phyloP scores from a whole-genome alignment of 768 basidiomycete species.

The Crassisporium funariophilum region DNA sequence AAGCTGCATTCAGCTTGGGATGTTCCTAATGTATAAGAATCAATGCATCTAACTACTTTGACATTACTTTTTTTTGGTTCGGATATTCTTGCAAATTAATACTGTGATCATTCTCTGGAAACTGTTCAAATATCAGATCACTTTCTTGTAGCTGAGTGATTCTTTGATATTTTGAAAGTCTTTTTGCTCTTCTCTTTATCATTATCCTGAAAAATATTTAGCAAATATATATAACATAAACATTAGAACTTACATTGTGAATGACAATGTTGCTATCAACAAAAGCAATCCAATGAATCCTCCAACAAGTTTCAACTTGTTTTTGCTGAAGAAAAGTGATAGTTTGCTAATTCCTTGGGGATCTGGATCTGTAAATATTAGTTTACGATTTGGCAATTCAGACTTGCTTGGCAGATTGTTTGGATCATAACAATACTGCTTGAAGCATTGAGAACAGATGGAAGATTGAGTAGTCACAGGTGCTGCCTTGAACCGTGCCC shows the following conservation, averaged over 20 bases:
- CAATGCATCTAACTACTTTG: too few species aligned
- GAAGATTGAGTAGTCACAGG: constrained; percentile 41
- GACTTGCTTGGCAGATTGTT: constrained; percentile 42
- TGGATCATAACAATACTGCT: constrained; percentile 58
- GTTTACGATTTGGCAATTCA: constrained; percentile 47
- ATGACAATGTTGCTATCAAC: constrained; percentile 39
- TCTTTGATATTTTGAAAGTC: too few species aligned
- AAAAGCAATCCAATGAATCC: constrained; percentile 44
- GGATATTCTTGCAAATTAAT: too few species aligned
- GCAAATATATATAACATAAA: too few species aligned
- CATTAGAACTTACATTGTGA: constrained; percentile 39
- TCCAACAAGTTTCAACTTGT: constrained; percentile 53
- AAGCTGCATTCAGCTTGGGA: too few species aligned
- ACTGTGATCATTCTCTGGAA: too few species aligned
- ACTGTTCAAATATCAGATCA: too few species aligned
- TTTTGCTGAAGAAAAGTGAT: constrained; percentile 40
- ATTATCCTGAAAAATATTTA: too few species aligned
- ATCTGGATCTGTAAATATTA: constrained; percentile 56
- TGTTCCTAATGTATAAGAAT: too few species aligned
- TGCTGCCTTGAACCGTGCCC: constrained; percentile 44
- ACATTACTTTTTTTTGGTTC: too few species aligned
- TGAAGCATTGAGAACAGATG: constrained; percentile 47
- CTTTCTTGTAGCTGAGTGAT: too few species aligned
- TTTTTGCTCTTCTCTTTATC: too few species aligned
- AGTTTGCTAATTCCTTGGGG: constrained; percentile 48